A percentile compares a stretch with the other conserved stretches of the same genome.
These are phyloP conservation scores for Jatropha multifida DNA, from an alignment of 441 rosid genomes.

Conservation along the genomic window DNA sequence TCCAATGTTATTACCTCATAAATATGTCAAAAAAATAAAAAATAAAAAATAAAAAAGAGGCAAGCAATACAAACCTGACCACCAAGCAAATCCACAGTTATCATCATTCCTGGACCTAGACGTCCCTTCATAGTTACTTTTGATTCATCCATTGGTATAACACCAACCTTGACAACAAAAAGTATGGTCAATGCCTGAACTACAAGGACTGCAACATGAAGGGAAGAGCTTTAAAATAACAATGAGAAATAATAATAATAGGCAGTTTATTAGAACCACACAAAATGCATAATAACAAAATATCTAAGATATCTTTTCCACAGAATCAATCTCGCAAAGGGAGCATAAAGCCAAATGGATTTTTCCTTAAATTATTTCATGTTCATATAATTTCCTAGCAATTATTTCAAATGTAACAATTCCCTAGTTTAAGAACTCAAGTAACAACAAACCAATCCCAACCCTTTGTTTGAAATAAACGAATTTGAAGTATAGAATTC, in stretches of 20 bases:
- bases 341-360: neutral
- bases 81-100: conserved; percentile 74
- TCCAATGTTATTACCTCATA: neutral
- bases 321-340: neutral
- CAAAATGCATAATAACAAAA: neutral
- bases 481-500: too few species aligned
- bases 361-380: neutral
- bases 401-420: conserved; percentile 3
- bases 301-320: neutral
- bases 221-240: neutral
- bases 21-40: neutral
- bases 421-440: conserved; percentile 4
- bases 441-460: neutral
- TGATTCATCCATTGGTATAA: conserved; percentile 92
- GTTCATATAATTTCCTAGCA: neutral
- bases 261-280: neutral
- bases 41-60: conserved; percentile 19
- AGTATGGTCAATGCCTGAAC: conserved; percentile 22
- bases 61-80: conserved; percentile 77
- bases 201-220: neutral
- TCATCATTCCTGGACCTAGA: conserved; percentile 99
- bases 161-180: conserved; percentile 76
- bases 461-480: too few species aligned
- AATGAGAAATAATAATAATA: neutral
- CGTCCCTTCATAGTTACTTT: conserved; percentile 95